Conservation (phyloP, 2,329 filamentous ascomycete genomes). For the Trichoderma harzianum region DNA sequence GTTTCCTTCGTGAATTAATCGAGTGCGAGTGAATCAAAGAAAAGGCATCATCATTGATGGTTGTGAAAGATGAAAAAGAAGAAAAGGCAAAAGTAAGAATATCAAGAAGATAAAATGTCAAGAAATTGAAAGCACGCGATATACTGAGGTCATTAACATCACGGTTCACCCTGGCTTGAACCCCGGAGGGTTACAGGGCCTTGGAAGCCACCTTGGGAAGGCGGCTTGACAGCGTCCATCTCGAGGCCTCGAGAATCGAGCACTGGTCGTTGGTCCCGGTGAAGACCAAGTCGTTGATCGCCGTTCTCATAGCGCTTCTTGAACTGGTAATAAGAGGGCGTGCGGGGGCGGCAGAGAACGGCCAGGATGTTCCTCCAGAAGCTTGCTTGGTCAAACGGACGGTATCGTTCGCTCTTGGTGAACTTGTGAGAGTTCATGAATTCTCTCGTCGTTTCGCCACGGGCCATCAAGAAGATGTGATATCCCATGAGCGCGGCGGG, state of each 20-base stretch:
- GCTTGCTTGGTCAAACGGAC: slow-evolving; percentile 80
- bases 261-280: slow-evolving; percentile 37
- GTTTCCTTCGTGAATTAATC: slow-evolving; percentile 7
- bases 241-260: slow-evolving; percentile 61
- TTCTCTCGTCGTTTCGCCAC: slow-evolving; percentile 93
- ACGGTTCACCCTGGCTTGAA: slow-evolving; percentile 25
- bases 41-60: background rate
- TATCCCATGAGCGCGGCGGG: slow-evolving; percentile 81
- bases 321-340: slow-evolving; percentile 86
- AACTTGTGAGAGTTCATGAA: slow-evolving; percentile 97
- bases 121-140: background rate
- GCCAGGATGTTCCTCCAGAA: slow-evolving; percentile 74
- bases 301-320: slow-evolving; percentile 73
- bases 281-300: slow-evolving; percentile 74
- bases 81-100: background rate
- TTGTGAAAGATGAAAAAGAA: background rate
- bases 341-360: slow-evolving; percentile 77
- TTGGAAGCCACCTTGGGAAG: slow-evolving; percentile 43
- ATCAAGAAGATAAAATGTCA: background rate
- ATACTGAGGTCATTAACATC: slow-evolving; percentile 14
- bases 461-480: slow-evolving; percentile 84
- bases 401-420: slow-evolving; percentile 82
- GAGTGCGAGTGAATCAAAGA: background rate
- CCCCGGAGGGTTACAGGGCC: slow-evolving; percentile 49
- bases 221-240: slow-evolving; percentile 63